Percentiles rank a stretch among this genome's conserved stretches.
These are phyloP conservation scores for Akebia trifoliata DNA, from an alignment of 164 flowering plant species.

Conservation along the genomic window DNA sequence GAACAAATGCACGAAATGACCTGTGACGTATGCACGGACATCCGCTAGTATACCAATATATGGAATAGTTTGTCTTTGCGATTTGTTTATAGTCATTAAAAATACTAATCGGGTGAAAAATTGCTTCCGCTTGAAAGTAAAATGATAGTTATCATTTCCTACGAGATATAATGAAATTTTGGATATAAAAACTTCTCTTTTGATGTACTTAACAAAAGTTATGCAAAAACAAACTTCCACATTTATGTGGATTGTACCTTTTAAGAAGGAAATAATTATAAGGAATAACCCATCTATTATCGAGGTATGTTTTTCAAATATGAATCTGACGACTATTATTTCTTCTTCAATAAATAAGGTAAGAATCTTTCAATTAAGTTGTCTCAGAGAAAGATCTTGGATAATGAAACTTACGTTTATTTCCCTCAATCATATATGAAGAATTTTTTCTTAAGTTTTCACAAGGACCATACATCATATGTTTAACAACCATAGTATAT, in stretches of 20 bases:
- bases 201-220: slow-evolving; percentile 12
- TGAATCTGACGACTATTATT: not conserved
- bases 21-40: no score
- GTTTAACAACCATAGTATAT: not conserved
- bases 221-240: slow-evolving; percentile 1
- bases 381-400: not conserved
- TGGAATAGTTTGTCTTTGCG: no score
- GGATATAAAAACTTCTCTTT: no score
- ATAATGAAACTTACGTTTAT: not conserved
- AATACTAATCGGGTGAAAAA: no score
- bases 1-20: no score
- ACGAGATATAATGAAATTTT: no score
- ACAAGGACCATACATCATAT: slow-evolving; percentile 10
- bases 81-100: no score
- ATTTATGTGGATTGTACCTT: not conserved
- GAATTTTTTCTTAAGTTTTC: not conserved
- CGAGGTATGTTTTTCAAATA: not conserved
- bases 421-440: not conserved
- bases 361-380: not conserved
- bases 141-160: no score
- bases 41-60: no score
- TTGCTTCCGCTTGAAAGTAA: no score
- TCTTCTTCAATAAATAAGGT: not conserved
- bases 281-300: slow-evolving; percentile 28
- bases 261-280: slow-evolving; percentile 18